Conservation (phyloP, 495 filamentous ascomycete species). For the Articulospora tetracladia region DNA sequence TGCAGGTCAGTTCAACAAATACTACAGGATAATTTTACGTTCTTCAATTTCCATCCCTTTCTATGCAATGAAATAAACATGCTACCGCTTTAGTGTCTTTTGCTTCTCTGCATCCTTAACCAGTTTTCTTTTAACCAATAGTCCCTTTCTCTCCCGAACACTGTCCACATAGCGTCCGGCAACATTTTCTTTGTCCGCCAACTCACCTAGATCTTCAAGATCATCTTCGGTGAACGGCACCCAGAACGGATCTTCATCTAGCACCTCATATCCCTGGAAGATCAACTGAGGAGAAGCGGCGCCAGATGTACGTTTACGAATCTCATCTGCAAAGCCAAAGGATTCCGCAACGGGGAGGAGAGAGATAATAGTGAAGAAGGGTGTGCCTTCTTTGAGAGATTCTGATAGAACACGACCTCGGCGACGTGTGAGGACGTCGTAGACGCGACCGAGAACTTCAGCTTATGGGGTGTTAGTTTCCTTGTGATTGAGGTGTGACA, state of each 20-base stretch:
- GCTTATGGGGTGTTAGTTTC: conserved; percentile 40
- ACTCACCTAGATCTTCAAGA: conserved; percentile 90
- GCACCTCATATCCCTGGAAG: conserved; percentile 85
- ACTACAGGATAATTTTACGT: too few relatives aligned
- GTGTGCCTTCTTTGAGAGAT: conserved; percentile 88
- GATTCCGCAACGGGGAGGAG: conserved; percentile 87
- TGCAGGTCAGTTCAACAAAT: too few relatives aligned
- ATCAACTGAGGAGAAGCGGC: conserved; percentile 89
- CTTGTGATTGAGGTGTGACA: background rate
- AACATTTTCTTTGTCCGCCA: conserved; percentile 90
- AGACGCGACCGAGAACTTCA: conserved; percentile 92
- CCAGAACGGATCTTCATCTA: conserved; percentile 96
- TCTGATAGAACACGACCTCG: conserved; percentile 87
- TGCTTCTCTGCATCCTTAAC: conserved; percentile 95
- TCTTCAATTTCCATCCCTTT: background rate
- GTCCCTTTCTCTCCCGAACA: conserved; percentile 78
- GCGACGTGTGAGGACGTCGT: conserved; percentile 87
- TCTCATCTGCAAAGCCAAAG: conserved; percentile 94
- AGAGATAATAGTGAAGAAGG: conserved; percentile 89
- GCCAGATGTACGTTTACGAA: conserved; percentile 88
- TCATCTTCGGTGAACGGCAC: conserved; percentile 95
- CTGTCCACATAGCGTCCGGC: conserved; percentile 94
- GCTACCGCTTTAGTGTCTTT: conserved; percentile 92
- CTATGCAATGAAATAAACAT: too few relatives aligned
- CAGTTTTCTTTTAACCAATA: conserved; percentile 75